phyloP scores from a whole-genome alignment of 176 grass and related monocot genomes.

The Bolboschoenus planiculmis region DNA sequence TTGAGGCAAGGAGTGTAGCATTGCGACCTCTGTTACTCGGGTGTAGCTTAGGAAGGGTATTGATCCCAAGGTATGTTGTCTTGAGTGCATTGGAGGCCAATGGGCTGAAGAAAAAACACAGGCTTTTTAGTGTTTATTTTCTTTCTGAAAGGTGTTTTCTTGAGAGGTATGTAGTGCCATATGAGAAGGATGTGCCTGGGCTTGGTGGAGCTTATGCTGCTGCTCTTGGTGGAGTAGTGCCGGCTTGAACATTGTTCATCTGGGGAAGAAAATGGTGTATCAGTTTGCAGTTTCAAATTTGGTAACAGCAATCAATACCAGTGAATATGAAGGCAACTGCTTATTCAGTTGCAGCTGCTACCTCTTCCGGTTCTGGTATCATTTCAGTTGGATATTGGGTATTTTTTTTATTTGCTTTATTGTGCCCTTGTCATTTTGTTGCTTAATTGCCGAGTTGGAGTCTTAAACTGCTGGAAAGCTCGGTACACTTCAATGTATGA shows the following conservation, averaged over 20 bases:
- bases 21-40: not conserved
- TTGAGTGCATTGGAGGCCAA: not conserved
- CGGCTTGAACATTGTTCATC: not conserved
- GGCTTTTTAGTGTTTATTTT: not conserved
- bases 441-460: no score
- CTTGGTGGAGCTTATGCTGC: not conserved
- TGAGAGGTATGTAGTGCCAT: not conserved
- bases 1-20: not conserved
- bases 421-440: no score
- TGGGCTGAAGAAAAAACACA: not conserved
- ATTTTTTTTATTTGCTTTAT: not conserved
- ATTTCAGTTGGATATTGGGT: not conserved
- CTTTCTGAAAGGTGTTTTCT: not conserved
- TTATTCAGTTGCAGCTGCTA: not conserved
- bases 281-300: not conserved
- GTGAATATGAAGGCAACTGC: not conserved
- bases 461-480: no score
- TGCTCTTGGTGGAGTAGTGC: not conserved
- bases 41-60: not conserved
- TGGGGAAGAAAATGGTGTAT: not conserved
- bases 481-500: no score
- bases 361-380: not conserved
- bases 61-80: conserved; percentile 1
- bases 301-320: not conserved
- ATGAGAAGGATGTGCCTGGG: not conserved